Conservation (phyloP, 2,329 filamentous ascomycete genomes). For the Pestalotiopsis fici region DNA sequence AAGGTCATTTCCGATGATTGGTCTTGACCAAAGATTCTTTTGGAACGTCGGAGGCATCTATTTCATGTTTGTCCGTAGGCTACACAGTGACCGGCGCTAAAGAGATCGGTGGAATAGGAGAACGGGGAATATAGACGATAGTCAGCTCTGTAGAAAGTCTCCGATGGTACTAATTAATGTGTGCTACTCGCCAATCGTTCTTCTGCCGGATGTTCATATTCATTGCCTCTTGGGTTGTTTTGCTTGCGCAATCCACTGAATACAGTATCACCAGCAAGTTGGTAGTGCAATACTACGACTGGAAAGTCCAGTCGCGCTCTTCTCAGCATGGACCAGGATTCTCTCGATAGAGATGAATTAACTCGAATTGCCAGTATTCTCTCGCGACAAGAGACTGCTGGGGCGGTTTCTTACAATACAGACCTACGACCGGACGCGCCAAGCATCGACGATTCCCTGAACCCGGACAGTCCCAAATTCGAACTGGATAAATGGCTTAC, state of each 20-base stretch:
- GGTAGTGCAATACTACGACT: background rate
- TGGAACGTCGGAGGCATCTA: background rate
- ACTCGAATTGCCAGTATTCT: background rate
- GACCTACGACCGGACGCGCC: background rate
- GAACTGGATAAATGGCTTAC: constrained; percentile 42
- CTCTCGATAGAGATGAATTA: background rate
- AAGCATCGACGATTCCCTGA: background rate
- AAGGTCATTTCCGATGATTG: background rate
- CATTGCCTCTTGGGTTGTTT: background rate
- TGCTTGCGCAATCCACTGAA: background rate
- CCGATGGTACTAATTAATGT: background rate
- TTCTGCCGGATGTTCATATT: background rate
- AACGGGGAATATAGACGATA: background rate
- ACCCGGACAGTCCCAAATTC: constrained; percentile 25
- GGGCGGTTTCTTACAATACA: background rate
- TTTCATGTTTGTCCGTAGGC: background rate
- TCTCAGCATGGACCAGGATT: background rate
- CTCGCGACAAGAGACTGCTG: background rate
- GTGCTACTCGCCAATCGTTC: background rate
- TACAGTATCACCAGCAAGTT: background rate
- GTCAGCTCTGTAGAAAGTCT: background rate
- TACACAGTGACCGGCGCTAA: background rate
- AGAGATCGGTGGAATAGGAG: background rate
- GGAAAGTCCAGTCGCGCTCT: background rate
- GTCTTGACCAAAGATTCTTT: background rate